Evolutionary conservation across 2,329 filamentous ascomycete genomes (phyloP), one percentile per base, ranked within the genome.

Genomic region (Colletotrichum sp.): DNA sequence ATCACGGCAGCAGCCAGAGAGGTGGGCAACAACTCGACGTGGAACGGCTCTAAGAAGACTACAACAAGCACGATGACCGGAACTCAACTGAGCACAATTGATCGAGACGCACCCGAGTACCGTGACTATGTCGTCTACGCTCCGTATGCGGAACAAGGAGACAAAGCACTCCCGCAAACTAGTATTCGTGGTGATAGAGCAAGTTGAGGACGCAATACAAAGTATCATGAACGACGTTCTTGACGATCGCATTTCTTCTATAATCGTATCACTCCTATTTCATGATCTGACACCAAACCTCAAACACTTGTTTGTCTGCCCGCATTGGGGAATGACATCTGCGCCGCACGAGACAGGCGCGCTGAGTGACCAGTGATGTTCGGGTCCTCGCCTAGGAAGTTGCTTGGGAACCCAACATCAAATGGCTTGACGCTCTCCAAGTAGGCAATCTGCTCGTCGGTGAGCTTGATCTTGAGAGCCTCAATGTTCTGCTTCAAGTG

Each of bases 401-500:
- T 85, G 79, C 82, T 81, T 0, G 91, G 91, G 82, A 92, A 93
- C 0, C 91, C 91, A 34, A 87, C 34, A 26, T 92, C 89, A 76
- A 93, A 93, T 2, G 85, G 80, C 69, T 84, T 83, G 5, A 89
- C 88, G 6, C 80, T 81, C 78, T 93, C 91, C 77, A 93, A 89
- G 76, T 89, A 87, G 18, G 85, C 81, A 10, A 93, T 85, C 71
- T 93, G 89, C 21, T 90, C 86, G 0, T 88, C 83, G 0, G 86
- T 87, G 68, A 93, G 82, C 34, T 81, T 79, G 52, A 93, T 81
- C 4, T 80, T 85, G 71, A 93, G 80, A 0, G 90, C 90, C 78
- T 89, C 84, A 70, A 93, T 90, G 79, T 92, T 93, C n/a, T 86
- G 85, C 75, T 86, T 80, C 28, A 91, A 80, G 72, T 92, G 89